phyloP scores from a whole-genome alignment of 2,329 filamentous ascomycete species.

The Sphaerulina populicola region DNA sequence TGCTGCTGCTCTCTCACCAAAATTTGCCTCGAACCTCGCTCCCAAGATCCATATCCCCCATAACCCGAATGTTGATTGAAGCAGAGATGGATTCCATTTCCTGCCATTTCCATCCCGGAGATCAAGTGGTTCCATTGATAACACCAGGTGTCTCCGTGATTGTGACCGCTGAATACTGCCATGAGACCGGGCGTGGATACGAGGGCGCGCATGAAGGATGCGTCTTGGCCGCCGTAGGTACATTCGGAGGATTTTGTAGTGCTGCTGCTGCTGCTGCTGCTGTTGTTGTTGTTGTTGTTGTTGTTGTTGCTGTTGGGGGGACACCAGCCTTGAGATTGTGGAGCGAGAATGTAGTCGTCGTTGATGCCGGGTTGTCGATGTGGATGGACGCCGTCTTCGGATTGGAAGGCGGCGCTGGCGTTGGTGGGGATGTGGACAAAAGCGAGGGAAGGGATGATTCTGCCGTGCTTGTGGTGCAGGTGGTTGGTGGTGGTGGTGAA shows the following conservation, averaged over 20 bases:
- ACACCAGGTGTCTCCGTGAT: constrained; percentile 44
- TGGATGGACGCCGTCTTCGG: constrained; percentile 35
- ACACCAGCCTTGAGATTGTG: constrained; percentile 36
- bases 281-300: too few relatives aligned
- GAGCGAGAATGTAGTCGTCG: constrained; percentile 36
- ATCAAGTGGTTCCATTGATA: constrained; percentile 27
- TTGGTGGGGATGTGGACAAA: constrained; percentile 50
- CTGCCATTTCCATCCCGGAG: constrained; percentile 24
- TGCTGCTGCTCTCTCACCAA: constrained; percentile 23
- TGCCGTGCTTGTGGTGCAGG: constrained; percentile 16
- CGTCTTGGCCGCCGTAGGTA: constrained; percentile 44
- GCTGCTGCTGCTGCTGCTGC: too few relatives aligned
- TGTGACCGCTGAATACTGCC: constrained; percentile 56
- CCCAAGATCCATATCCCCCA: constrained; percentile 32
- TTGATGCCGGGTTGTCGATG: constrained; percentile 43
- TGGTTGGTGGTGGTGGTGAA: constrained; percentile 32
- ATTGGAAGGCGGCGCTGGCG: constrained; percentile 38
- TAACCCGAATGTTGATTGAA: constrained; percentile 30
- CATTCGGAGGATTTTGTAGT: constrained; percentile 25
- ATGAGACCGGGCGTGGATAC: constrained; percentile 48
- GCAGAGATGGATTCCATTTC: constrained; percentile 31
- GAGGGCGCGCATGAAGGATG: constrained; percentile 56
- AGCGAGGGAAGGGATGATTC: constrained; percentile 42
- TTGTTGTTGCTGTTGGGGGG: constrained; percentile 29
- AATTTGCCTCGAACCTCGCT: constrained; percentile 27